Conservation (phyloP, 78 protist genomes). For the Planoprotostelium fungivorum region DNA sequence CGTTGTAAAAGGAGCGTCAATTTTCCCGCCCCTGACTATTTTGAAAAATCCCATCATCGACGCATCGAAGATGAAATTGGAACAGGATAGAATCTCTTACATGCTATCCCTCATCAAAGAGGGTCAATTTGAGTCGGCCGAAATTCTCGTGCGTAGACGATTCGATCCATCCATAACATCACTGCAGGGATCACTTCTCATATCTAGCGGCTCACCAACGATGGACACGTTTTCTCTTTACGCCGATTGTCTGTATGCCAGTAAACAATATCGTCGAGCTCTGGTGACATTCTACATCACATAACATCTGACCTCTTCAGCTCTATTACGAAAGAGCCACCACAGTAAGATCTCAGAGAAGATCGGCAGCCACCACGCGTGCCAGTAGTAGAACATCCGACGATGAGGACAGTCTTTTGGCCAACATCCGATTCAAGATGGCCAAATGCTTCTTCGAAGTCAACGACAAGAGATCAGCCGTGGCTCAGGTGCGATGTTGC, state of each 20-base stretch:
- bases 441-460: not conserved
- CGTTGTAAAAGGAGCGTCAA: too few relatives aligned
- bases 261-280: not conserved
- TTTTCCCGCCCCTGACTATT: not conserved
- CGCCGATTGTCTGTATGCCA: not conserved
- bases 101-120: not conserved
- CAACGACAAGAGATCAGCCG: not conserved
- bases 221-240: not conserved
- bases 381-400: not conserved
- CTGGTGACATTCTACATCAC: not conserved
- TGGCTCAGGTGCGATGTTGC: not conserved
- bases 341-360: not conserved
- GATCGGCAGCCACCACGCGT: not conserved
- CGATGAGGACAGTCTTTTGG: not conserved
- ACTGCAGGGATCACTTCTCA: not conserved
- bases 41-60: not conserved
- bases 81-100: not conserved
- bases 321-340: not conserved
- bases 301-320: not conserved
- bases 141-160: not conserved
- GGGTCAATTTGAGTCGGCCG: not conserved
- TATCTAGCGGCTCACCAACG: not conserved
- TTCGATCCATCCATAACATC: not conserved
- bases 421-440: not conserved
- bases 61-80: not conserved